Percentiles rank a stretch among this genome's conserved stretches.
phyloP scores from a whole-genome alignment of 805 yeast species.

The Candida coquimbonensis region DNA sequence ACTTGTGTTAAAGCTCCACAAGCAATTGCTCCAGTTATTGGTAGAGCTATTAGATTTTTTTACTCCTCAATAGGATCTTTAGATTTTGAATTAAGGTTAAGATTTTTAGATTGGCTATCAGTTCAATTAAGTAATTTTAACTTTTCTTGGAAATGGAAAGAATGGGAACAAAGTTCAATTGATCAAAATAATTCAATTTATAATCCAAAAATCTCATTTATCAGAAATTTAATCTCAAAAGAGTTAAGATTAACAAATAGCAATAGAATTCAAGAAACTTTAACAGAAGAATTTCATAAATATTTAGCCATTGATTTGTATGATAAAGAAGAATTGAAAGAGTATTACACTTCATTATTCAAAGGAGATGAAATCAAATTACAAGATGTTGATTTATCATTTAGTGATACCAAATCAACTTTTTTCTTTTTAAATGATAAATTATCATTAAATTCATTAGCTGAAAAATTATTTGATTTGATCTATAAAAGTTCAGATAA shows the following conservation, averaged over 20 bases:
- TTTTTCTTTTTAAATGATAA: constrained; percentile 32
- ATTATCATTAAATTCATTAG: constrained; percentile 30
- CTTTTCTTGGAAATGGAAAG: constrained; percentile 97
- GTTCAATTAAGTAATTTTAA: constrained; percentile 90
- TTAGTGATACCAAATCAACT: constrained; percentile 24
- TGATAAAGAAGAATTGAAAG: constrained; percentile 26
- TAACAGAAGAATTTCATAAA: constrained; percentile 51
- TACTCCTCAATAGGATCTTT: constrained; percentile 58
- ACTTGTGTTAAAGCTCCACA: constrained; percentile 77
- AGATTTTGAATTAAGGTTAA: constrained; percentile 68
- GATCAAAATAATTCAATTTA: constrained; percentile 37
- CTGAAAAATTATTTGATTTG: constrained; percentile 31
- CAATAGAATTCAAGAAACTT: constrained; percentile 60
- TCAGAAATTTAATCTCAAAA: constrained; percentile 72
- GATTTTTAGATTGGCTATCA: constrained; percentile 86
- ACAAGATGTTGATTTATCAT: constrained; percentile 10
- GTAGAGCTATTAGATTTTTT: constrained; percentile 81
- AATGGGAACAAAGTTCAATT: constrained; percentile 69
- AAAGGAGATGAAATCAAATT: constrained; percentile 20
- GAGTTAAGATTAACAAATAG: constrained; percentile 80
- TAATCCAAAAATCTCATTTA: constrained; percentile 70
- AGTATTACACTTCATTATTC: constrained; percentile 31
- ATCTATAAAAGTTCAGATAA: constrained; percentile 27
- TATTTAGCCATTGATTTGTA: constrained; percentile 40
- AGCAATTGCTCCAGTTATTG: constrained; percentile 90